phyloP scores from a whole-genome alignment of 2,329 filamentous ascomycete genomes.

The Fusarium sp. region DNA sequence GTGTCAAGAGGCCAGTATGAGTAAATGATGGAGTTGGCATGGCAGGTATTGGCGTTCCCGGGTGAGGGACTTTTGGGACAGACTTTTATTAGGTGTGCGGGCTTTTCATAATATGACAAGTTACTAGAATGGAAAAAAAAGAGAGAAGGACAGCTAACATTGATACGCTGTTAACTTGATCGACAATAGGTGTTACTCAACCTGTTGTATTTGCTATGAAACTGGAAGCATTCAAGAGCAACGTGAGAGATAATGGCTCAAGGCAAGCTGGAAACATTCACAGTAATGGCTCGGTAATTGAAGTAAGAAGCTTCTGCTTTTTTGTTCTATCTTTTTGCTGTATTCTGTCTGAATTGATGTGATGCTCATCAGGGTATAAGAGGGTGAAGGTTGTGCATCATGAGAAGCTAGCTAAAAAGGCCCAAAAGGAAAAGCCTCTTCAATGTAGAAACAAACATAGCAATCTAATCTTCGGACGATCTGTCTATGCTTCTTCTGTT shows the following conservation, averaged over 20 bases:
- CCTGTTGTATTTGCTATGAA: neutral
- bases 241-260: neutral
- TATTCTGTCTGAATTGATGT: constrained; percentile 40
- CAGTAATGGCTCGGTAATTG: neutral
- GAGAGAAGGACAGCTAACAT: neutral
- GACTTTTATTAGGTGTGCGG: neutral
- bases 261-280: neutral
- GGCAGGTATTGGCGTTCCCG: neutral
- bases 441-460: constrained; percentile 15
- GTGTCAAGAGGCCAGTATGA: neutral
- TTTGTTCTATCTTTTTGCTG: constrained; percentile 26
- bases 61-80: constrained; percentile 5
- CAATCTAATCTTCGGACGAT: constrained; percentile 21
- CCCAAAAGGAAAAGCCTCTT: constrained; percentile 20
- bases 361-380: constrained; percentile 49
- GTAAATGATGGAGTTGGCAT: neutral
- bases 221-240: neutral
- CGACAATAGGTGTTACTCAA: neutral
- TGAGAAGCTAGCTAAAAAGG: constrained; percentile 27
- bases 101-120: neutral
- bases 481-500: constrained; percentile 22
- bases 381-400: constrained; percentile 34
- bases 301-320: constrained; percentile 16
- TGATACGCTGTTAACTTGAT: neutral
- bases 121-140: neutral